Base-by-base conservation (phyloP, 1,139 yeast genomes). In the Trichomonascaceae sp. region DNA sequence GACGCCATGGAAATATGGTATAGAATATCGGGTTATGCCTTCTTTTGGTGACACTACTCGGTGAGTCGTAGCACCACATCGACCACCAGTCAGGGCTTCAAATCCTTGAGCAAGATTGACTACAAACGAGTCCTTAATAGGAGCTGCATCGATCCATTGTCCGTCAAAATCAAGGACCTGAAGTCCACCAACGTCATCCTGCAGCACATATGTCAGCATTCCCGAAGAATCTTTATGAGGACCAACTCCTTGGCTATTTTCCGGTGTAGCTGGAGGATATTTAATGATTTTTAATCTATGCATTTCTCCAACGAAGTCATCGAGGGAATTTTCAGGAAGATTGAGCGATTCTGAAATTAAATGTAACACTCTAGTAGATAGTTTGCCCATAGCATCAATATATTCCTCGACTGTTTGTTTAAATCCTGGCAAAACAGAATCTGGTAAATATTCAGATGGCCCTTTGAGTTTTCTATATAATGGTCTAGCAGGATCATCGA, bases 221-320 rank as follows among this genome's bases (percentile, higher is more conserved):
- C 83, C 87, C 12, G 70, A 66, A n/a, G 84, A 79, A 62, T 84
- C 89, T 60, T 87, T 77, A 63, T 84, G 89, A 1, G 87, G 85
- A 0, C 90, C 89, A 39, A 80, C 83, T 1, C 89, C 87, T 64
- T 83, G 88, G 24, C 71, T 70, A 7, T 78, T 56, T 7, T 61
- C 62, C 24, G 57, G 57, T 13, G 58, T 50, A 8, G 63, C 61
- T 7, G 67, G 64, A n/a, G 74, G 74, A 53, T 71, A 71, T 52
- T 66, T 64, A 45, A 71, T 73, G n/a, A 72, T 60, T 45, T 70
- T 70, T 47, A 70, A 60, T 27, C 73, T 58, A 57, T 70, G 63
- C 71, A 78, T 77, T 13, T 74, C 71, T 53, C 79, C 83, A 45
- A 71, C 67, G 67, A 74, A 83, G 10, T 69, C 63, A 54, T 77